Conservation (phyloP, 352 stramenopile genomes). For the Aphanomyces euteiches region DNA sequence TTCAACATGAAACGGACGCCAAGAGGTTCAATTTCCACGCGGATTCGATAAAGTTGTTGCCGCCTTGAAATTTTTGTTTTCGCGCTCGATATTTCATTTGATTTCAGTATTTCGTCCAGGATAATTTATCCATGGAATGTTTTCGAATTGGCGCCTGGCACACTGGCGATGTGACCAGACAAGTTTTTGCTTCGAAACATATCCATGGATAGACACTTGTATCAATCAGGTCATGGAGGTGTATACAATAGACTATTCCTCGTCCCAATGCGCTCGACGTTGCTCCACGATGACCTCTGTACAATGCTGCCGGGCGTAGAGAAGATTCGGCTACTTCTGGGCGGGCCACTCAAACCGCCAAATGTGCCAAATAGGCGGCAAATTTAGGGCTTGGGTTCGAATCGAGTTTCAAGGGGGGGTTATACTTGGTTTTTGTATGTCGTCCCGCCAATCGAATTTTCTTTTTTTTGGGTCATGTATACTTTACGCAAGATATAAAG, state of each 20-base stretch:
- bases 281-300: not conserved
- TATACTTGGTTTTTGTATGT: constrained; percentile 27
- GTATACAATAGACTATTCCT: not conserved
- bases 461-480: constrained; percentile 2
- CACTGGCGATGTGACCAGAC: no score
- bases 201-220: no score
- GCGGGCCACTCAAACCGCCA: constrained; percentile 14
- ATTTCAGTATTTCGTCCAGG: constrained; percentile 2
- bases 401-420: constrained; percentile 17
- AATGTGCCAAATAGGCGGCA: constrained; percentile 6
- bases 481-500: constrained; percentile 13
- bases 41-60: no score
- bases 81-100: not conserved
- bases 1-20: no score
- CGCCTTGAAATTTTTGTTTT: no score
- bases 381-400: constrained; percentile 9
- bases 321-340: constrained; percentile 13
- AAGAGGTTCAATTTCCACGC: no score
- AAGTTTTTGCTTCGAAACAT: no score
- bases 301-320: not conserved
- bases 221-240: no score
- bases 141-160: not conserved
- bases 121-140: not conserved
- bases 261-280: not conserved
- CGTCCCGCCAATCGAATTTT: constrained; percentile 1